Evolutionary conservation across 495 filamentous ascomycete genomes (phyloP).

Genomic region (Talaromyces thailandensis): DNA sequence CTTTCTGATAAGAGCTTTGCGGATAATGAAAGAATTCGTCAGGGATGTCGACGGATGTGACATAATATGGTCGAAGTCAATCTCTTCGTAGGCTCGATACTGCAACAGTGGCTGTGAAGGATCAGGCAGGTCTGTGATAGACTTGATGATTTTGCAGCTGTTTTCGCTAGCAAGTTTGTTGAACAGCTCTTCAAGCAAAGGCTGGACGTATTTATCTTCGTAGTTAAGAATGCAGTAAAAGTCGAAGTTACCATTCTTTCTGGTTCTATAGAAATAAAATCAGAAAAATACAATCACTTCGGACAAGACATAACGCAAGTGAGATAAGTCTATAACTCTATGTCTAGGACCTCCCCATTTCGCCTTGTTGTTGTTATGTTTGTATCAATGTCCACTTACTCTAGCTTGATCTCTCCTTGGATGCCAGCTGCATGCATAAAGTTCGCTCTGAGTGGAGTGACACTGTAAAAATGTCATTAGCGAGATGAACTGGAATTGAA

Average conservation of each 20-base stretch:
- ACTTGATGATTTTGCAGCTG: slow-evolving; percentile 33
- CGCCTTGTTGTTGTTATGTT: neutral
- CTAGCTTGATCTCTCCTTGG: slow-evolving; percentile 70
- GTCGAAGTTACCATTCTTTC: slow-evolving; percentile 28
- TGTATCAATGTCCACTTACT: slow-evolving; percentile 55
- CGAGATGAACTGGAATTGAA: neutral
- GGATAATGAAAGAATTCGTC: slow-evolving; percentile 80
- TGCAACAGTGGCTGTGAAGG: slow-evolving; percentile 53
- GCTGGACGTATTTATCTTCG: slow-evolving; percentile 78
- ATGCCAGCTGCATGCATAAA: slow-evolving; percentile 72
- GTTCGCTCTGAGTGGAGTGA: slow-evolving; percentile 86
- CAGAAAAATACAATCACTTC: slow-evolving; percentile 21
- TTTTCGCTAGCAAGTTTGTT: slow-evolving; percentile 38
- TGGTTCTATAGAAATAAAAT: slow-evolving; percentile 28
- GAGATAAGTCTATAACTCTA: slow-evolving; percentile 7
- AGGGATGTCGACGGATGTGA: slow-evolving; percentile 49
- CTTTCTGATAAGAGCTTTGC: slow-evolving; percentile 95
- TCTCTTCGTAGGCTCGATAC: slow-evolving; percentile 74
- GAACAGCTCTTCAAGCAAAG: slow-evolving; percentile 51
- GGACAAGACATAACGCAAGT: neutral
- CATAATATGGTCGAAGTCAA: slow-evolving; percentile 71
- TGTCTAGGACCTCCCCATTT: neutral
- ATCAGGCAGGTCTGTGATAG: slow-evolving; percentile 33
- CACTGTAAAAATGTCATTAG: slow-evolving; percentile 36
- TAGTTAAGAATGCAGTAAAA: slow-evolving; percentile 75